Evolutionary conservation across 441 rosid genomes (phyloP), one percentile per base, ranked within the genome.

Genomic region (Viola pubescens): DNA sequence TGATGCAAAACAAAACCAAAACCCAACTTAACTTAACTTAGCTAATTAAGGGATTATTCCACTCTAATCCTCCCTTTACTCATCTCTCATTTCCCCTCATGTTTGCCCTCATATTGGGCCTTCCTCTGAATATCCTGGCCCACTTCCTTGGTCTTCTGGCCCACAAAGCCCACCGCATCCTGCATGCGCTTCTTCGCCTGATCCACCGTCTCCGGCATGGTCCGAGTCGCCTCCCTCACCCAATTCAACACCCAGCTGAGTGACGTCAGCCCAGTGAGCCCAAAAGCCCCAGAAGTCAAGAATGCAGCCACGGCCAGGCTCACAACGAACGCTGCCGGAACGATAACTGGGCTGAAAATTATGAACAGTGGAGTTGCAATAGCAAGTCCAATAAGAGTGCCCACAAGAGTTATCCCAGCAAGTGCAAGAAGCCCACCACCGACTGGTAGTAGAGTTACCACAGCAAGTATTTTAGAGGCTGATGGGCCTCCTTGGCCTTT

Each of bases 341-440:
- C 80, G 3, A 89, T 62, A 47, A 92, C 78, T 0, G 95, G 95
- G 69, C 97, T 87, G 75, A 86, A 89, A 70, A 89, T 58, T 38
- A 89, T 40, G 67, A 89, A 84, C 9, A 89, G 75, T 0, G 98
- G 94, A 3, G 85, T 70, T 38, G 86, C 58, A 54, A 87, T 39
- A 2, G 75, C 56, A 0, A 82, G 64, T 10, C 87, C 90, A 5
- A 82, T 78, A n/a, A 87, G 63, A 6, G 97, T 81, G 7, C 83
- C 88, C 0, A 77, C 73, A 34, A 89, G 70, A 13, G 83, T 78
- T 44, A 89, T 57, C 0, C 94, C 88, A 8, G 94, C 77, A 14
- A 91, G 61, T 8, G 83, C 73, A 14, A 85, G 82, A 40, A 89
- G 69, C 6, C 81, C 62, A 11, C 83, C 88, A 43, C 90, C 89